Evolutionary conservation across 345 rosid species (phyloP).

Genomic region (Bruguiera gymnorhiza): DNA sequence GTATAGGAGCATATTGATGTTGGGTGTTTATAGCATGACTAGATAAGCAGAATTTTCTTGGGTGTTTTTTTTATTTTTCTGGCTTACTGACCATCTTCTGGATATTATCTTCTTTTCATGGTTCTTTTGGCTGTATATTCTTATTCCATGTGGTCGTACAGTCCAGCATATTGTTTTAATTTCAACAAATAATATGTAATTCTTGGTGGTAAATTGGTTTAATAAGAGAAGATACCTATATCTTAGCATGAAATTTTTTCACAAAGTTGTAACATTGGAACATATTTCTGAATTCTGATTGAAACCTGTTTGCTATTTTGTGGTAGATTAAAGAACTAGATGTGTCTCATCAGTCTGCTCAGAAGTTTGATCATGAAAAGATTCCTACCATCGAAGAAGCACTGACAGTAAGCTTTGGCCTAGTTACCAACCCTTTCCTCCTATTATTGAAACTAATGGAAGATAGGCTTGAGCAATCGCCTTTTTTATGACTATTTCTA

Average conservation of each 20-base stretch:
- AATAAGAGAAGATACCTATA: neutral
- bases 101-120: neutral
- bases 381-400: conserved; percentile 80
- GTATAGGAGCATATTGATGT: too few relatives aligned
- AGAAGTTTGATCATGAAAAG: conserved; percentile 36
- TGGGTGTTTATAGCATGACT: too few relatives aligned
- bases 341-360: conserved; percentile 33
- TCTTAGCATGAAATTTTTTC: neutral
- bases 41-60: neutral
- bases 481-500: neutral
- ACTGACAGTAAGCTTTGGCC: conserved; percentile 48
- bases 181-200: neutral
- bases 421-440: neutral
- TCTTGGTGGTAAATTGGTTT: neutral
- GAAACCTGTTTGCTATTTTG: conserved; percentile 31
- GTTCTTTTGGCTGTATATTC: neutral
- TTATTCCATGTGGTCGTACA: neutral
- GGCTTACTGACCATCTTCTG: neutral
- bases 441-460: neutral
- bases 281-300: conserved; percentile 17
- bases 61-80: neutral
- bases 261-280: too few relatives aligned
- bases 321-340: conserved; percentile 62
- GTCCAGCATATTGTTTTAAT: neutral
- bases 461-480: neutral